Percentiles rank a stretch among this genome's conserved stretches.
Conservation (phyloP, 2,329 filamentous ascomycete species). For the Sclerotinia nivalis region DNA sequence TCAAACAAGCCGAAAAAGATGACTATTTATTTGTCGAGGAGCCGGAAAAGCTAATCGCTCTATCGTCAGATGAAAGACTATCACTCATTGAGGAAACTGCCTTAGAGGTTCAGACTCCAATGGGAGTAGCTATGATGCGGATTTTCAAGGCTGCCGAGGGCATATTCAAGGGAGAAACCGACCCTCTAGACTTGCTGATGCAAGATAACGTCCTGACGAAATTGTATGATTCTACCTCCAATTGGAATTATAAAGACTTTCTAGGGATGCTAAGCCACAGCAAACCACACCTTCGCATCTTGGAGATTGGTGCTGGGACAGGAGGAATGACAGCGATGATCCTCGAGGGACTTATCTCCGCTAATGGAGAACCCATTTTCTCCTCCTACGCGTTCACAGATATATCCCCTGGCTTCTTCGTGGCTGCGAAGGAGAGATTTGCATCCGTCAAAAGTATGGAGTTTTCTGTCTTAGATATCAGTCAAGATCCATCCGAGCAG, state of each 20-base stretch:
- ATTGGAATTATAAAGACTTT: background rate
- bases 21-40: background rate
- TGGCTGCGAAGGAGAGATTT: background rate
- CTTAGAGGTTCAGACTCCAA: background rate
- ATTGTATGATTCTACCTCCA: background rate
- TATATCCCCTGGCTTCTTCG: constrained; percentile 40
- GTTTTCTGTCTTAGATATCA: constrained; percentile 39
- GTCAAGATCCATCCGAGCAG: constrained; percentile 38
- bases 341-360: constrained; percentile 26
- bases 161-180: background rate
- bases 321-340: constrained; percentile 13
- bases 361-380: constrained; percentile 22
- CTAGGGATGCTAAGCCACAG: constrained; percentile 7
- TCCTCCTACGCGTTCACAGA: constrained; percentile 33
- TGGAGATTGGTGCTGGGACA: too few relatives aligned
- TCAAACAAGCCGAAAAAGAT: background rate
- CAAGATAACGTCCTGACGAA: background rate
- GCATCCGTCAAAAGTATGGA: background rate
- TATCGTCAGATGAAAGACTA: background rate
- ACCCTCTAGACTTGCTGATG: background rate
- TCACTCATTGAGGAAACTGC: background rate
- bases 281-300: background rate
- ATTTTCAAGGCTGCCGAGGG: background rate
- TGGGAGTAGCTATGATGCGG: background rate
- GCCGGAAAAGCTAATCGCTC: background rate